Percentiles rank a stretch among this genome's conserved stretches.
These are phyloP conservation scores for Trichoderma sp. DNA, from an alignment of 2,329 filamentous ascomycete genomes.

Conservation along the genomic window DNA sequence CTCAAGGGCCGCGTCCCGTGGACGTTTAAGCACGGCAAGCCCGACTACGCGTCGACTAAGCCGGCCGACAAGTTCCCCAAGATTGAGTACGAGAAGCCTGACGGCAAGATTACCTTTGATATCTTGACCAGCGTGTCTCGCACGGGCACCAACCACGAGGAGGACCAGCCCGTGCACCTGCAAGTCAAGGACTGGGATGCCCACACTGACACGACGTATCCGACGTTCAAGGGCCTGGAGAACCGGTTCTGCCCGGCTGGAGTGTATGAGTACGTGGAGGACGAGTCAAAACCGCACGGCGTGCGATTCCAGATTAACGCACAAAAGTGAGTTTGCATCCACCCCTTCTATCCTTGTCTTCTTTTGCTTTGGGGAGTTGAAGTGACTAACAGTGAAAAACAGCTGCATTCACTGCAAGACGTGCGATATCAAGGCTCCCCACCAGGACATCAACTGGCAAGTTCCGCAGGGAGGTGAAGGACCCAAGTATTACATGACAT, in stretches of 20 bases:
- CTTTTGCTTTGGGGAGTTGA: not conserved
- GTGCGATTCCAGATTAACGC: constrained; percentile 97
- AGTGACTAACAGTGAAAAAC: not conserved
- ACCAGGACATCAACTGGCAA: constrained; percentile 96
- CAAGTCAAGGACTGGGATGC: constrained; percentile 95
- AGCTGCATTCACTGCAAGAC: constrained; percentile 99
- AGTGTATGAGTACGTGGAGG: constrained; percentile 98
- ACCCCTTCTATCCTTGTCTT: not conserved
- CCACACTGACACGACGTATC: constrained; percentile 81
- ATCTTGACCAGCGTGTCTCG: constrained; percentile 93
- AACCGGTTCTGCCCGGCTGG: constrained; percentile 96
- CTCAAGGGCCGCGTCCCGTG: constrained; percentile 85
- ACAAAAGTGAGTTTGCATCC: constrained; percentile 76
- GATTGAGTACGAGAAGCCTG: constrained; percentile 96
- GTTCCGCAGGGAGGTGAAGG: constrained; percentile 89
- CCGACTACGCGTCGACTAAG: constrained; percentile 79
- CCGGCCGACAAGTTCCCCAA: constrained; percentile 76
- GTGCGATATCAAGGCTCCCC: constrained; percentile 96
- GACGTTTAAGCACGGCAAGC: constrained; percentile 83
- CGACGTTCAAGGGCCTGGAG: constrained; percentile 87
- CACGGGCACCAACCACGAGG: constrained; percentile 97
- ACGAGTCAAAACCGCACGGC: constrained; percentile 79
- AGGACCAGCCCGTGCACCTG: constrained; percentile 95
- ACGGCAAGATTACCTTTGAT: constrained; percentile 93
- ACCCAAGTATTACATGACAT: constrained; percentile 72